Percentiles rank a stretch among this genome's conserved stretches.
phyloP scores from a whole-genome alignment of 2,329 filamentous ascomycete species.

The Aspergillus calidoustus region DNA sequence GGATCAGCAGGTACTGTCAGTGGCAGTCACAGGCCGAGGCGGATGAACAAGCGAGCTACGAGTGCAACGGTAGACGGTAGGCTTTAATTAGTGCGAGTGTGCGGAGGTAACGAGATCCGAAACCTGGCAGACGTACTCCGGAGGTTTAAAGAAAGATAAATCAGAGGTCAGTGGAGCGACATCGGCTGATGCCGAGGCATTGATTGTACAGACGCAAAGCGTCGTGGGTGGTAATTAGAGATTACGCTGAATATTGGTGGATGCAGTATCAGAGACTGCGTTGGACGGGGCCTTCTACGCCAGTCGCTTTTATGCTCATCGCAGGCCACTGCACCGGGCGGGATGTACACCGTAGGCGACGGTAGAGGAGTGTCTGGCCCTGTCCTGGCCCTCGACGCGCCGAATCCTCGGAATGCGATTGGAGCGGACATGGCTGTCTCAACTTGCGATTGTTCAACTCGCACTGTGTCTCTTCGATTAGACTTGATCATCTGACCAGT shows the following conservation, averaged over 20 bases:
- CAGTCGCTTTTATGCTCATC: background rate
- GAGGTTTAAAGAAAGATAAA: background rate
- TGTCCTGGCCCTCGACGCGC: background rate
- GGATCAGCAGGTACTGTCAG: slow-evolving; percentile 1
- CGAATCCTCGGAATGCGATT: background rate
- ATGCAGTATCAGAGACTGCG: background rate
- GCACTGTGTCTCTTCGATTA: background rate
- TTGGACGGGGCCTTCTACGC: background rate
- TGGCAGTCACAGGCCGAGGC: background rate
- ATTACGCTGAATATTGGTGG: background rate
- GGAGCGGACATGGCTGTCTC: background rate
- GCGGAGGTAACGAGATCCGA: background rate
- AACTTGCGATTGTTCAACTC: background rate
- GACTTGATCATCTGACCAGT: no score
- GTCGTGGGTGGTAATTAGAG: background rate
- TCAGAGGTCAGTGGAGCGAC: background rate
- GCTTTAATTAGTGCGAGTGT: background rate
- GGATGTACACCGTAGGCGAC: background rate
- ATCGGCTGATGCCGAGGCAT: background rate
- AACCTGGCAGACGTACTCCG: background rate
- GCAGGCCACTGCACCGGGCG: background rate
- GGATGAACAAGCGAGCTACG: background rate
- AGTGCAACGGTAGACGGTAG: background rate
- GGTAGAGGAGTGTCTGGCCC: background rate
- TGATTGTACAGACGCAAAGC: background rate